Conservation (phyloP, 2,329 filamentous ascomycete genomes). For the Aureobasidium lini region DNA sequence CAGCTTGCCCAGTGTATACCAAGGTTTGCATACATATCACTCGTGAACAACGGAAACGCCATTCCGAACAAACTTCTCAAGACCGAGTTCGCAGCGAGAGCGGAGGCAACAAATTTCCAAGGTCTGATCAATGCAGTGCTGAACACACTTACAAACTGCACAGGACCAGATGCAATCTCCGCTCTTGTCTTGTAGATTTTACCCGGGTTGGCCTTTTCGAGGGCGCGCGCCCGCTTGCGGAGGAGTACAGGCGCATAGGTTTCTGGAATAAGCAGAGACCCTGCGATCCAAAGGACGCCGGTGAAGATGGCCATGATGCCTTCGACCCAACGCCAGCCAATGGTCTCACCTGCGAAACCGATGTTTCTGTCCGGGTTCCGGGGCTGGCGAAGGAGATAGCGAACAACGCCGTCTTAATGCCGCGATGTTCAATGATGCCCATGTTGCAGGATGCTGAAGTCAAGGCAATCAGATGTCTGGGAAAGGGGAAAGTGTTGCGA, state of each 20-base stretch:
- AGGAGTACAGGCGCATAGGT: slow-evolving; percentile 54
- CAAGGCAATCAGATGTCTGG: slow-evolving; percentile 34
- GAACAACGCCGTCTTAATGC: no score
- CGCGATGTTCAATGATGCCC: no score
- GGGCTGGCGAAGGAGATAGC: no score
- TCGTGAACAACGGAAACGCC: slow-evolving; percentile 71
- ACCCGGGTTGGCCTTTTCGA: slow-evolving; percentile 43
- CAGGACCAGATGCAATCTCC: slow-evolving; percentile 23
- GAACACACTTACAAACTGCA: slow-evolving; percentile 36
- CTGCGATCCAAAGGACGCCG: slow-evolving; percentile 51
- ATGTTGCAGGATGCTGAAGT: no score
- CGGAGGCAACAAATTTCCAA: slow-evolving; percentile 65
- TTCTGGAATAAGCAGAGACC: slow-evolving; percentile 47
- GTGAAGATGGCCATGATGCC: slow-evolving; percentile 57
- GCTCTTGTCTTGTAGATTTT: slow-evolving; percentile 48
- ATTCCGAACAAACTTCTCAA: slow-evolving; percentile 70
- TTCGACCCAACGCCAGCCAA: slow-evolving; percentile 62
- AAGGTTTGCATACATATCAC: slow-evolving; percentile 40
- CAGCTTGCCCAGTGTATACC: slow-evolving; percentile 71
- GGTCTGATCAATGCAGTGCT: slow-evolving; percentile 53
- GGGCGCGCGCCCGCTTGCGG: slow-evolving; percentile 42
- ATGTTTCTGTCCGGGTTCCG: no score
- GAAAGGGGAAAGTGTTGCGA: slow-evolving; percentile 53
- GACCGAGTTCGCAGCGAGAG: slow-evolving; percentile 70
- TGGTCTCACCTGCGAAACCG: slow-evolving; percentile 55